These are phyloP conservation scores for Leccinellum albellum DNA, from an alignment of 768 basidiomycete species.

Conservation along the genomic window DNA sequence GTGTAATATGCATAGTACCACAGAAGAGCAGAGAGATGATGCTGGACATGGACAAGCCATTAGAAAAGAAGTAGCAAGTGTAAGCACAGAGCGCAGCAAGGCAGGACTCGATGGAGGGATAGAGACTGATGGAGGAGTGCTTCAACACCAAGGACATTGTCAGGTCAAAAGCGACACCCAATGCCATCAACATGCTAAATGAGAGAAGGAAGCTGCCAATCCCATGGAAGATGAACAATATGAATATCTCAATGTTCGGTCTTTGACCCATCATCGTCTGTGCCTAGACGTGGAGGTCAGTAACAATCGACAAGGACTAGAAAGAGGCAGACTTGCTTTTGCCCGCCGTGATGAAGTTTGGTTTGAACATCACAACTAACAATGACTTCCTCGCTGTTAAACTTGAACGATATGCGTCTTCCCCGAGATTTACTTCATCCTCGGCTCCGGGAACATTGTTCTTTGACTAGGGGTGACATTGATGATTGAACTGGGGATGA, in stretches of 20 bases:
- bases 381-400: slow-evolving; percentile 28
- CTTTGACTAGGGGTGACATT: slow-evolving; percentile 35
- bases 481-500: slow-evolving; percentile 44
- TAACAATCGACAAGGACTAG: too few relatives aligned
- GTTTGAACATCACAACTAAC: background rate
- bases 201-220: slow-evolving; percentile 97
- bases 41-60: slow-evolving; percentile 88
- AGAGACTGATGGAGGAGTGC: slow-evolving; percentile 82
- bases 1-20: slow-evolving; percentile 99
- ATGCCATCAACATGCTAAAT: slow-evolving; percentile 90
- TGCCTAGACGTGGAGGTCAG: too few relatives aligned
- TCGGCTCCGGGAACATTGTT: slow-evolving; percentile 35
- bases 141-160: slow-evolving; percentile 90
- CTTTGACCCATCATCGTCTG: too few relatives aligned
- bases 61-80: slow-evolving; percentile 98
- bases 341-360: slow-evolving; percentile 2
- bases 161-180: slow-evolving; percentile 90
- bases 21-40: slow-evolving; percentile 98
- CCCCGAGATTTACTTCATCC: slow-evolving; percentile 51
- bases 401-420: slow-evolving; percentile 54
- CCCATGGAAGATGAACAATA: slow-evolving; percentile 89
- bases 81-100: slow-evolving; percentile 92
- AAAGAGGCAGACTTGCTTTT: too few relatives aligned
- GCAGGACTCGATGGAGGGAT: slow-evolving; percentile 96
- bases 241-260: slow-evolving; percentile 84